These are phyloP conservation scores for Teratosphaeria gauchensis DNA, from an alignment of 2,329 filamentous ascomycete species.

Conservation along the genomic window DNA sequence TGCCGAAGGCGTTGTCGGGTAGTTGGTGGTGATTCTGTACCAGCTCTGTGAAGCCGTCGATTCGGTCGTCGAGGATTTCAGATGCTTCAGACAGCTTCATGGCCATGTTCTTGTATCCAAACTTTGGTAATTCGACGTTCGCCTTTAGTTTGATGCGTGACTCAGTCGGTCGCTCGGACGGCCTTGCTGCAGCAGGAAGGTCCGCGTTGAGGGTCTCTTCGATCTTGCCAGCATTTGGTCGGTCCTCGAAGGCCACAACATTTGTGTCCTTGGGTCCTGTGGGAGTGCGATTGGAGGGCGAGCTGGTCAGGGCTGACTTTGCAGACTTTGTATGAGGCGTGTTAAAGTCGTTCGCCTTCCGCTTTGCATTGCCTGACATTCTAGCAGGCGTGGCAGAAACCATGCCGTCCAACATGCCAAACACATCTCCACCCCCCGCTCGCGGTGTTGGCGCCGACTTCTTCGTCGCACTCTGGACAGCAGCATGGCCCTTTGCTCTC, in stretches of 20 bases:
- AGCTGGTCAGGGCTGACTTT: constrained; percentile 33
- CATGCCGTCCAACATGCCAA: constrained; percentile 50
- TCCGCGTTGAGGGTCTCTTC: constrained; percentile 76
- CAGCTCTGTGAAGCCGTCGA: constrained; percentile 75
- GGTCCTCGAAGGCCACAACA: constrained; percentile 52
- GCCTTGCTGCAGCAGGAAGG: constrained; percentile 45
- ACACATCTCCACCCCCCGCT: constrained; percentile 55
- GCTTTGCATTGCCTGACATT: constrained; percentile 36
- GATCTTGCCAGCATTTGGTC: constrained; percentile 69
- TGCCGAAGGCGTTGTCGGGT: constrained; percentile 75
- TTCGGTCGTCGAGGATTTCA: constrained; percentile 87
- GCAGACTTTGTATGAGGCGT: constrained; percentile 39
- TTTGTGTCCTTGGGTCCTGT: constrained; percentile 25
- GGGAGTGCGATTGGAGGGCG: constrained; percentile 37
- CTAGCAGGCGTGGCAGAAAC: constrained; percentile 36
- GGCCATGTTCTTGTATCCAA: constrained; percentile 81
- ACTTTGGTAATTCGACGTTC: constrained; percentile 81
- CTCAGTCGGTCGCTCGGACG: constrained; percentile 52
- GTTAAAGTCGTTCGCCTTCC: constrained; percentile 38
- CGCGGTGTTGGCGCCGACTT: constrained; percentile 52
- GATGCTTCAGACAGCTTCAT: constrained; percentile 92
- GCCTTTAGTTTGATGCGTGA: constrained; percentile 75
- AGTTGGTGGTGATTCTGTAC: constrained; percentile 66
- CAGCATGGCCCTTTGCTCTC: constrained; percentile 54
- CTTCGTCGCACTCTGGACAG: constrained; percentile 48